Conservation (phyloP, 2,329 filamentous ascomycete genomes). For the Alternaria sp. region DNA sequence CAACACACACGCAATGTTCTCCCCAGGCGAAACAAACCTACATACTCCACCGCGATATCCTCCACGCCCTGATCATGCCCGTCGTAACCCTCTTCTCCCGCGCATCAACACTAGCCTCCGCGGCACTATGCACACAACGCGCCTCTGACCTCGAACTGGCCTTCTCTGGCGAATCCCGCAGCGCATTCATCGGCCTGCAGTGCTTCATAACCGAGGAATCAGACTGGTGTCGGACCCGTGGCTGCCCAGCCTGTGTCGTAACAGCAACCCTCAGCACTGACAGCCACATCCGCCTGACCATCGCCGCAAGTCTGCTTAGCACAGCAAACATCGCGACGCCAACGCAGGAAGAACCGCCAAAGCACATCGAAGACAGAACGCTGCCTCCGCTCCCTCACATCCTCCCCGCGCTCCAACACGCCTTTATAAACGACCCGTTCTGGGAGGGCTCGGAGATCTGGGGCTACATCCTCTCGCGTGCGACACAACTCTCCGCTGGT, state of each 20-base stretch:
- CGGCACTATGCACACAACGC: constrained; percentile 55
- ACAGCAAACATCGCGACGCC: constrained; percentile 16
- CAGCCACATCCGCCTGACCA: constrained; percentile 54
- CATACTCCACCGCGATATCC: constrained; percentile 63
- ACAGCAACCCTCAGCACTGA: constrained; percentile 54
- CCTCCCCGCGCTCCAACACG: constrained; percentile 49
- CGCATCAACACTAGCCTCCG: constrained; percentile 60
- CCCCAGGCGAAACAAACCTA: constrained; percentile 47
- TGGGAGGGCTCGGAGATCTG: constrained; percentile 50
- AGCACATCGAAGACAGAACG: not conserved
- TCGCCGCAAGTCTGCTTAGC: constrained; percentile 54
- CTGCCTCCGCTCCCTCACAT: constrained; percentile 48
- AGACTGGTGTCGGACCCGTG: constrained; percentile 63
- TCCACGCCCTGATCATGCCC: constrained; percentile 65
- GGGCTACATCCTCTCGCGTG: constrained; percentile 53
- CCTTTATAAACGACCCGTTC: constrained; percentile 52
- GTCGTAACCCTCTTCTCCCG: constrained; percentile 63
- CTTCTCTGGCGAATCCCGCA: constrained; percentile 62
- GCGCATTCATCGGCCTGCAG: constrained; percentile 65
- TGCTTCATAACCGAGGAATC: constrained; percentile 64
- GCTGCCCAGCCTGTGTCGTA: constrained; percentile 61
- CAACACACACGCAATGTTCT: constrained; percentile 46
- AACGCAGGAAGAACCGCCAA: constrained; percentile 11
- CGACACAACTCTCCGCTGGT: constrained; percentile 50
- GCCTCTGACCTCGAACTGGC: constrained; percentile 63